These are phyloP conservation scores for Pharus latifolius DNA, from an alignment of 176 grass and related monocot species.

Conservation along the genomic window DNA sequence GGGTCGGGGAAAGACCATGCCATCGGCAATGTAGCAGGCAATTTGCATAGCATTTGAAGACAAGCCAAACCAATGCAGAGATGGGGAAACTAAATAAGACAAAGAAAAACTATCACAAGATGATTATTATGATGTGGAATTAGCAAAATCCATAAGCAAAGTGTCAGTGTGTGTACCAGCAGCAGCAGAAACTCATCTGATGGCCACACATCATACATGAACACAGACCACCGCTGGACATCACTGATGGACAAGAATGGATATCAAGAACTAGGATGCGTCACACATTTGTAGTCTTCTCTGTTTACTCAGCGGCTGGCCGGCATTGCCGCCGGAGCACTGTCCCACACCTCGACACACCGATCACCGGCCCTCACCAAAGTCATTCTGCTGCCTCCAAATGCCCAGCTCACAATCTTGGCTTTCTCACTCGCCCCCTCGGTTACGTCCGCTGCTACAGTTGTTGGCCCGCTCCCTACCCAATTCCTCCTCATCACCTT, in stretches of 20 bases:
- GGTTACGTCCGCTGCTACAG: too few relatives aligned
- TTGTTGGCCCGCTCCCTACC: constrained; percentile 36
- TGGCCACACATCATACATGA: not conserved
- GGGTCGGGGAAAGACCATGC: too few relatives aligned
- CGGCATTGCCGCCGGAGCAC: not conserved
- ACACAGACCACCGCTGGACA: not conserved
- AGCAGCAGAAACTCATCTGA: too few relatives aligned
- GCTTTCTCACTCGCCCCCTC: constrained; percentile 19
- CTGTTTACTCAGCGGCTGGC: not conserved
- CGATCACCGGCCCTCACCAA: constrained; percentile 42
- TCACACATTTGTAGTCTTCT: not conserved
- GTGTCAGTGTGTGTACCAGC: too few relatives aligned
- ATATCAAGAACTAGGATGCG: not conserved
- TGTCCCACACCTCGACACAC: constrained; percentile 79
- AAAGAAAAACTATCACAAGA: too few relatives aligned
- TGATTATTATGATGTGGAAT: too few relatives aligned
- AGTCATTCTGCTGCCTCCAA: constrained; percentile 82
- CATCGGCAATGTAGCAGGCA: too few relatives aligned
- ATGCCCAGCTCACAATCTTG: constrained; percentile 59
- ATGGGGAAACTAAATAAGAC: too few relatives aligned
- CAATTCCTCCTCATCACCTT: constrained; percentile 77
- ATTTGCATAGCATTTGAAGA: too few relatives aligned
- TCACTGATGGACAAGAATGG: not conserved
- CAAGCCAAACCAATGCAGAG: too few relatives aligned
- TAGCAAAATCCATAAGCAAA: too few relatives aligned